These are phyloP conservation scores for Sorghum bicolor DNA, from an alignment of 176 grass and related monocot species.

Conservation along the genomic window Sorghum_bicolor_NCBIv3 NC_012870.2:18844001-18844500, in stretches of 20 bases:
- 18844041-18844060: background rate
- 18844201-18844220: too few species aligned
- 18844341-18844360: constrained; percentile 10
- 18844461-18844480: background rate
- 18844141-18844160: background rate
- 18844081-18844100: background rate
- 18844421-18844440: background rate
- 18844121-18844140: background rate
- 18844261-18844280: background rate
- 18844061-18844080: background rate
- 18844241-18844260: background rate
- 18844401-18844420: constrained; percentile 42
- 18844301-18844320: background rate
- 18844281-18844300: background rate
- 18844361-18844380: background rate
- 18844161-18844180: background rate
- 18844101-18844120: background rate
- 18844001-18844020: background rate
- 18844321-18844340: constrained; percentile 31
- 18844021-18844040: background rate
- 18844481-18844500: background rate
- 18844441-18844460: background rate
- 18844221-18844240: background rate
- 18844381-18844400: background rate
- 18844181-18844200: too few species aligned